A percentile compares a stretch with the other conserved stretches of the same genome.
These are phyloP conservation scores for Mucor indicus DNA, from an alignment of 371 early-diverging fungal species.

Conservation along the genomic window DNA sequence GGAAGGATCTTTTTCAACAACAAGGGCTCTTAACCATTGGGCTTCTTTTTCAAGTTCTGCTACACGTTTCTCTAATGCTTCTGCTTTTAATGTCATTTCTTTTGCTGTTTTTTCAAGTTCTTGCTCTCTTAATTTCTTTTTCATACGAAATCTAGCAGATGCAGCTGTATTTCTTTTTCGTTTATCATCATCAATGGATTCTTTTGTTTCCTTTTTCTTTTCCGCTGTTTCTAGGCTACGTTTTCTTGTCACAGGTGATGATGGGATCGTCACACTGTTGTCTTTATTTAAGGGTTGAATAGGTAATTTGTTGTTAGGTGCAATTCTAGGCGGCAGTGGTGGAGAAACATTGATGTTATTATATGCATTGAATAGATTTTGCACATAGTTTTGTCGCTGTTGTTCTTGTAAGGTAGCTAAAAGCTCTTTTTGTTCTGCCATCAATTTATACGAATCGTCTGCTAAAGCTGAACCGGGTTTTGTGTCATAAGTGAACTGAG, in stretches of 20 bases:
- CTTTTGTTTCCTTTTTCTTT: slow-evolving; percentile 10
- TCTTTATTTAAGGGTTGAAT: slow-evolving; percentile 1
- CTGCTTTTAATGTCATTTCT: slow-evolving; percentile 77
- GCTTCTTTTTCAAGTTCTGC: slow-evolving; percentile 89
- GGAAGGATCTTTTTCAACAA: slow-evolving; percentile 74
- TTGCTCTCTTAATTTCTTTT: slow-evolving; percentile 89
- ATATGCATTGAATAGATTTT: neutral
- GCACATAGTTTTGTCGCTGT: neutral
- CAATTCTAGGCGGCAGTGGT: slow-evolving; percentile 28
- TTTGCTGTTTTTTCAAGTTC: slow-evolving; percentile 78
- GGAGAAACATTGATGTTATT: neutral
- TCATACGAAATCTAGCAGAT: slow-evolving; percentile 91
- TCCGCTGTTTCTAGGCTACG: slow-evolving; percentile 1
- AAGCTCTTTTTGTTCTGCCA: slow-evolving; percentile 7
- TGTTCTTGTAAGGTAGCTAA: slow-evolving; percentile 5
- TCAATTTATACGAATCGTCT: slow-evolving; percentile 17
- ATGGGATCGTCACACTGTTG: neutral
- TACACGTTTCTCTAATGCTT: slow-evolving; percentile 68
- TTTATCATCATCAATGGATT: slow-evolving; percentile 74
- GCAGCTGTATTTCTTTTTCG: slow-evolving; percentile 93
- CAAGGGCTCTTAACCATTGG: slow-evolving; percentile 84
- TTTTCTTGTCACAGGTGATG: neutral
- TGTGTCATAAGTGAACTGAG: slow-evolving; percentile 68
- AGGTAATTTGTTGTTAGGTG: slow-evolving; percentile 41
- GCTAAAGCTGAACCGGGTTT: slow-evolving; percentile 42